Percentiles rank a stretch among this genome's conserved stretches.
These are phyloP conservation scores for Phytophthora chlamydospora DNA, from an alignment of 352 stramenopile species.

Conservation along the genomic window DNA sequence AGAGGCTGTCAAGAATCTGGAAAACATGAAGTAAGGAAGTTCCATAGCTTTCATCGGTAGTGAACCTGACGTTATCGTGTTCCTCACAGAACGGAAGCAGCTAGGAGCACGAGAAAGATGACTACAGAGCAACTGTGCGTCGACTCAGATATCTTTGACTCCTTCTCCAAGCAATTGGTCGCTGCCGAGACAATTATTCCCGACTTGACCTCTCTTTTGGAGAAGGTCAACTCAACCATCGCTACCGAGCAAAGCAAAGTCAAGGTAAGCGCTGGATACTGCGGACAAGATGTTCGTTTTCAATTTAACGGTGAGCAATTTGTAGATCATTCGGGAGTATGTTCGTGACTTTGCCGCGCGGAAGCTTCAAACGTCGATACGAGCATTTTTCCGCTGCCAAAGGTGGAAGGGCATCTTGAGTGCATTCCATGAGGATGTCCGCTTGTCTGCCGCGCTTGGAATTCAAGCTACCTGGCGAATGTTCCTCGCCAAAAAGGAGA, in stretches of 20 bases:
- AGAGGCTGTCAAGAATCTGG: slow-evolving; percentile 45
- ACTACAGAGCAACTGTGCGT: slow-evolving; percentile 43
- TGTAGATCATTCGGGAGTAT: slow-evolving; percentile 51
- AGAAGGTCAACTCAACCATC: slow-evolving; percentile 50
- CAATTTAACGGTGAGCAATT: neutral
- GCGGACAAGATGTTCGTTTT: neutral
- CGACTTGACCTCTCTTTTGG: slow-evolving; percentile 42
- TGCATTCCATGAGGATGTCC: slow-evolving; percentile 44
- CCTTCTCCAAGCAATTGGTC: slow-evolving; percentile 71
- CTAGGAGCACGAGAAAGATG: slow-evolving; percentile 7
- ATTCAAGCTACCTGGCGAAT: slow-evolving; percentile 58
- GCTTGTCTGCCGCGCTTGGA: slow-evolving; percentile 45
- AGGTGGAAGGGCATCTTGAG: slow-evolving; percentile 50
- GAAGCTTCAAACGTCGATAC: slow-evolving; percentile 48
- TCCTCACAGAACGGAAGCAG: slow-evolving; percentile 8
- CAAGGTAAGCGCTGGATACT: slow-evolving; percentile 33
- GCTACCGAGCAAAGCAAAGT: slow-evolving; percentile 50
- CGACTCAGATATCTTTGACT: slow-evolving; percentile 72
- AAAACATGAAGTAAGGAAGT: slow-evolving; percentile 43
- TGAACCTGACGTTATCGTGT: neutral
- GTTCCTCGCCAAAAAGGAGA: slow-evolving; percentile 30
- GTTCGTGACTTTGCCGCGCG: slow-evolving; percentile 46
- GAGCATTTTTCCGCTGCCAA: slow-evolving; percentile 41
- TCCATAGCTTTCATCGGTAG: neutral
- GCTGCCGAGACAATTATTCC: slow-evolving; percentile 53